Base-by-base conservation (phyloP, 1,284 basidiomycete species). In the Cystobasidium sp. region DNA sequence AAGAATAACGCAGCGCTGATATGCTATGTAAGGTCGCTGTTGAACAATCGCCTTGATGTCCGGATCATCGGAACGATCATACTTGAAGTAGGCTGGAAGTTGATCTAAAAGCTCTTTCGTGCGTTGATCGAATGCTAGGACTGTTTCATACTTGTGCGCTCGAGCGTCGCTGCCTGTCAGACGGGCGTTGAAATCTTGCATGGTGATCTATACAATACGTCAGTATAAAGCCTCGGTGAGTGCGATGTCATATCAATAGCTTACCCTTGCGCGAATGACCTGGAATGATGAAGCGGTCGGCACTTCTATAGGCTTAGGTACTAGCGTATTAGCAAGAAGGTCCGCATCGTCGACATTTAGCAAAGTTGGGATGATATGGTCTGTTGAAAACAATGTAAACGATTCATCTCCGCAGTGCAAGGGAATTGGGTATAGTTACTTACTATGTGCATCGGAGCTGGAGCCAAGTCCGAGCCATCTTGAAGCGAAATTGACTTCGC, bases 51-150 rank as follows among this genome's bases (percentile, higher is more conserved):
- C 53, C 31, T 55, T 49, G 51, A 75, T 71, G 22, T 69, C 74
- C 20, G 62, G 53, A 58, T 75, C 74, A 52, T 75, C 74, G 14
- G 74, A 75, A n/a, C 68, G 68, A 31, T 75, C 74, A 47, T 70
- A 58, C 52, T 68, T 64, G 68, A 71, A 75, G 37, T 71, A 75
- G 10, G 58, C 61, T 20, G 74, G 74, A 3, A 75, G 39, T n/a
- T 65, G 59, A 39, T 75, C 66, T 22, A 68, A 43, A 7, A 75
- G 52, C 31, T 71, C 53, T 24, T 61, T 61, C 16, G 70, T 73
- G 18, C 70, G 70, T 37, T 73, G 70, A 64, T 75, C 74, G 47
- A 75, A 75, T n/a, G 55, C 56, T 18, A 75, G 63, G 31, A 70
- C 59, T 12, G 68, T 75, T 47, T 75, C 74, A 52, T 75, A 75